Conservation (phyloP, 2,329 filamentous ascomycete genomes). For the Aspergillus novofumigatus region DNA sequence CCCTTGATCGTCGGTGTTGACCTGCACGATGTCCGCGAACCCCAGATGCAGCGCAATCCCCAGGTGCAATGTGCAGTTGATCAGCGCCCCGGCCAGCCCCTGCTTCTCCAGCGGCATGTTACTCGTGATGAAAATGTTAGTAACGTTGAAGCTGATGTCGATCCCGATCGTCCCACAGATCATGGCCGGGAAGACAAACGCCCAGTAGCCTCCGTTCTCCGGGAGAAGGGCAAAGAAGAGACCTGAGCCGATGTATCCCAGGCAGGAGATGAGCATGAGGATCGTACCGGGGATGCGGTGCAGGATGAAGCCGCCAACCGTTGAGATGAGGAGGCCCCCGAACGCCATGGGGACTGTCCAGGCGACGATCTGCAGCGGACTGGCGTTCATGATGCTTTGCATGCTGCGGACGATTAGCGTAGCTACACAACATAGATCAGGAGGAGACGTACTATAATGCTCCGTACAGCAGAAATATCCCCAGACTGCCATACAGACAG, state of each 20-base stretch:
- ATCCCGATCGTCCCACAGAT: conserved; percentile 65
- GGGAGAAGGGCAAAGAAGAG: conserved; percentile 65
- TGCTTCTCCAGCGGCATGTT: conserved; percentile 63
- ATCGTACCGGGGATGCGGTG: conserved; percentile 62
- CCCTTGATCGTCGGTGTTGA: conserved; percentile 46
- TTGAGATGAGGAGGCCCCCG: conserved; percentile 63
- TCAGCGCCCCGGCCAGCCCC: conserved; percentile 66
- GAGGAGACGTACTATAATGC: conserved; percentile 58
- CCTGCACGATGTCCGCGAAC: conserved; percentile 60
- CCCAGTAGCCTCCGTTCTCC: conserved; percentile 60
- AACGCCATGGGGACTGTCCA: conserved; percentile 66
- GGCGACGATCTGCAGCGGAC: conserved; percentile 60
- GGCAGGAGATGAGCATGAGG: conserved; percentile 58
- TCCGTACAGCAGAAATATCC: conserved; percentile 65
- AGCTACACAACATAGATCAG: background rate
- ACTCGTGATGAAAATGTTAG: conserved; percentile 74
- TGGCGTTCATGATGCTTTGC: conserved; percentile 55
- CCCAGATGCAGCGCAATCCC: conserved; percentile 69
- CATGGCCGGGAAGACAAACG: conserved; percentile 63
- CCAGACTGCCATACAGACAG: conserved; percentile 64
- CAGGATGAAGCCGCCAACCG: conserved; percentile 61
- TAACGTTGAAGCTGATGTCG: conserved; percentile 71
- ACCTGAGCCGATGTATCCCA: conserved; percentile 55
- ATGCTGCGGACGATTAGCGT: conserved; percentile 44
- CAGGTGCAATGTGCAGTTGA: conserved; percentile 67